Base-by-base conservation (phyloP, 805 yeast genomes). In the Kluyveromyces aestuarii region DNA sequence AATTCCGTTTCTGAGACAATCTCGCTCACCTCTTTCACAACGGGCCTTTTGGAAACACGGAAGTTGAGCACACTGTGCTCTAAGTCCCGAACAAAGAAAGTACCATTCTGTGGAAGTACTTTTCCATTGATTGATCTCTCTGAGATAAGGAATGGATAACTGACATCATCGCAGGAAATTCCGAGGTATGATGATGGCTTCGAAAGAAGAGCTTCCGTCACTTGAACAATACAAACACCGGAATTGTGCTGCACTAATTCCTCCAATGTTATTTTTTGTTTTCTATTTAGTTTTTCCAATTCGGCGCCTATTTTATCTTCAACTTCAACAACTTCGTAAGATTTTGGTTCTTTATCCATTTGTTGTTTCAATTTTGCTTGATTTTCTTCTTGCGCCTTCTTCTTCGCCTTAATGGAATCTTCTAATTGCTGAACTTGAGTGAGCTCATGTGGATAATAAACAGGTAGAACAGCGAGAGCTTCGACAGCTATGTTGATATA, bases 81-180 rank as follows among this genome's bases (percentile, higher is more conserved):
- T 57, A 86, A 72, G 62, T 86, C 93, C 63, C 95, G 77, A 45
- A 86, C 72, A 55, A 84, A 84, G 0, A 77, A 77, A 51, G 74
- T 78, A 18, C 81, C 84, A 21, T 66, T 61, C n/a, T 79, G 77
- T 14, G 74, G 59, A 21, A 72, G 58, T 30, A 84, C 62, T 11
- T 52, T 60, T 45, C 74, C 73, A 33, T 77, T 77, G 30, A 66
- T 72, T 2, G 80, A 62, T 56, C 71, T 75, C 10, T 76, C 63
- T 0, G 85, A 69, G 8, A 72, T 71, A 49, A 77, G 79, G 2
- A 79, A 72, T 1, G 93, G 88, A 45, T 72, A 75, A 1, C 74
- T 71, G 38, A 72, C 69, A 57, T 85, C 90, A 64, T 86, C 95
- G 52, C 84, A 72, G 47, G 82, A 68, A 14, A 79, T 67, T 53